Conservation (phyloP, 352 stramenopile species). For the Albugo laibachii region DNA sequence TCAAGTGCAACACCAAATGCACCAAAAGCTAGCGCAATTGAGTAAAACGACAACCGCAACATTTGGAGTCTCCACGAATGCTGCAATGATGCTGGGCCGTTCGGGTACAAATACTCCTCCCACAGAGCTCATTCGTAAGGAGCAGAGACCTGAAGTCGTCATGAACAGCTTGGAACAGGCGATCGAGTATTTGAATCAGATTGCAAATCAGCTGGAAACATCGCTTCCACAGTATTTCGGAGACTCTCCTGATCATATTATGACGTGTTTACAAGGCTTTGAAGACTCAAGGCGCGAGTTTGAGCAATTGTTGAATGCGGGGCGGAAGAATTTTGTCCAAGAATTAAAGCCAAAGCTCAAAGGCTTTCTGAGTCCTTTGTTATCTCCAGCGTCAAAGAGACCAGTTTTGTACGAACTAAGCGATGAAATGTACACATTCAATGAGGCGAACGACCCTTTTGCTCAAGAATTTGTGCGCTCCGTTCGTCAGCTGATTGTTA, state of each 20-base stretch:
- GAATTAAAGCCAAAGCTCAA: constrained; percentile 57
- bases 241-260: constrained; percentile 40
- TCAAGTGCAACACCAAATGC: constrained; percentile 74
- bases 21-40: constrained; percentile 68
- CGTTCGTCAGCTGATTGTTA: constrained; percentile 26
- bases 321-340: constrained; percentile 54
- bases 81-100: neutral
- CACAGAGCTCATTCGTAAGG: constrained; percentile 21
- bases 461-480: constrained; percentile 45
- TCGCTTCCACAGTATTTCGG: constrained; percentile 53
- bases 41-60: constrained; percentile 28
- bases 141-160: constrained; percentile 45
- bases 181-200: constrained; percentile 53
- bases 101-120: neutral
- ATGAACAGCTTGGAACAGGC: constrained; percentile 70
- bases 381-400: constrained; percentile 20
- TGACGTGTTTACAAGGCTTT: constrained; percentile 44
- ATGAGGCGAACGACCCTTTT: constrained; percentile 78
- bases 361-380: constrained; percentile 21
- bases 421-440: constrained; percentile 71
- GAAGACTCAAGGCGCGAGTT: constrained; percentile 56
- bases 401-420: constrained; percentile 61
- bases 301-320: constrained; percentile 36
- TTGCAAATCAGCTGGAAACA: constrained; percentile 53
- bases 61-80: constrained; percentile 2